A percentile compares a stretch with the other conserved stretches of the same genome.
These are phyloP conservation scores for Prunus yedoensis DNA, from an alignment of 331 rosid genomes.

Conservation along the genomic window DNA sequence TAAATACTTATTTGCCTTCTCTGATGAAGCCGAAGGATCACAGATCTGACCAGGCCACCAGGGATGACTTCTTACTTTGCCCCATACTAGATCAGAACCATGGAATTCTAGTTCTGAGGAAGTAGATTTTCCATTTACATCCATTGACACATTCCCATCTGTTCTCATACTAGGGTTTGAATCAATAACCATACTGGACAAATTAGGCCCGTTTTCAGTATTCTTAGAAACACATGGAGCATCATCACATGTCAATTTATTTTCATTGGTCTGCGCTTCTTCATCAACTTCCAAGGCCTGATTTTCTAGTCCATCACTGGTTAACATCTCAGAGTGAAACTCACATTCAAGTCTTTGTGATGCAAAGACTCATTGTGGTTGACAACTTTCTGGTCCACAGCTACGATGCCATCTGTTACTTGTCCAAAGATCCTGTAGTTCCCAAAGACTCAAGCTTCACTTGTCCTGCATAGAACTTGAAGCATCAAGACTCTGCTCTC, in stretches of 20 bases:
- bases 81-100: slow-evolving; percentile 77
- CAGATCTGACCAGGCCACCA: slow-evolving; percentile 99
- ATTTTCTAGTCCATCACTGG: slow-evolving; percentile 23
- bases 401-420: slow-evolving; percentile 10
- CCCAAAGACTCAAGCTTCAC: slow-evolving; percentile 12
- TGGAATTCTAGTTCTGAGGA: slow-evolving; percentile 32
- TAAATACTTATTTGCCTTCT: slow-evolving; percentile 58
- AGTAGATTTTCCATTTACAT: slow-evolving; percentile 19
- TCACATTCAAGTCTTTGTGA: slow-evolving; percentile 8
- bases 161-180: slow-evolving; percentile 31
- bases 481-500: slow-evolving; percentile 19
- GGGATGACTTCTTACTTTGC: slow-evolving; percentile 82
- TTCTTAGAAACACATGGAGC: slow-evolving; percentile 15
- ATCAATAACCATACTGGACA: slow-evolving; percentile 51
- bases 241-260: slow-evolving; percentile 18
- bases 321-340: slow-evolving; percentile 2
- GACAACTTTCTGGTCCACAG: slow-evolving; percentile 21
- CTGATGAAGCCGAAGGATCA: slow-evolving; percentile 69
- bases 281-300: slow-evolving; percentile 20
- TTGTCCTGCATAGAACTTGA: not conserved
- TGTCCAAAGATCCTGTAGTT: slow-evolving; percentile 19
- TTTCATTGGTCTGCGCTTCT: slow-evolving; percentile 27
- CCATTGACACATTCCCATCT: slow-evolving; percentile 22
- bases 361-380: slow-evolving; percentile 15
- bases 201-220: slow-evolving; percentile 19